Evolutionary conservation across 805 yeast genomes (phyloP).

Genomic region (Starmerella gropengiesseri): DNA sequence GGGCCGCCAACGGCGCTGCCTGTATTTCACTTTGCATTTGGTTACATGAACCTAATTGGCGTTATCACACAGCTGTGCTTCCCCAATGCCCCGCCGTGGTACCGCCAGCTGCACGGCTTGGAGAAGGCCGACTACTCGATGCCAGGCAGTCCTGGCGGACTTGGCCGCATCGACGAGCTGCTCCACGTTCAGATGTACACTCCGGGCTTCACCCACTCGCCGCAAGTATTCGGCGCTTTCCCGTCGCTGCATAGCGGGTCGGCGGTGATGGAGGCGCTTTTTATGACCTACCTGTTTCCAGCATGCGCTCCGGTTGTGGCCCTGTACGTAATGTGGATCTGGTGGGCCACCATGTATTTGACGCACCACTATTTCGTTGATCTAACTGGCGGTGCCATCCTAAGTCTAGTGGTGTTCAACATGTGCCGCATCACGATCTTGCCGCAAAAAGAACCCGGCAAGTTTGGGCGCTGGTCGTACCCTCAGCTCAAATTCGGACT

Average conservation of each 20-base stretch:
- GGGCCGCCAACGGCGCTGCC: constrained; percentile 84
- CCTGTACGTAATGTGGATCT: constrained; percentile 77
- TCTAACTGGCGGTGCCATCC: constrained; percentile 83
- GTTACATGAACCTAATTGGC: constrained; percentile 83
- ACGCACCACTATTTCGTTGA: constrained; percentile 95
- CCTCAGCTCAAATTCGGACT: constrained; percentile 30
- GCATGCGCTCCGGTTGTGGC: constrained; percentile 51
- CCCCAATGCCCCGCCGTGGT: constrained; percentile 99
- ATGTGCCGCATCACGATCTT: constrained; percentile 53
- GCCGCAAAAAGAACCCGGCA: constrained; percentile 40
- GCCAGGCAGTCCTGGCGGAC: constrained; percentile 93
- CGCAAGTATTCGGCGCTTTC: constrained; percentile 85
- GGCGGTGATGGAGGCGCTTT: constrained; percentile 86
- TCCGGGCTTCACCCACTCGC: constrained; percentile 68
- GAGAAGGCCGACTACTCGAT: constrained; percentile 83
- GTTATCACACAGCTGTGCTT: constrained; percentile 70
- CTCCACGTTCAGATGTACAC: constrained; percentile 77
- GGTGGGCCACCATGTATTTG: constrained; percentile 98
- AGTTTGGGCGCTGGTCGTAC: constrained; percentile 35
- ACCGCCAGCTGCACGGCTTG: constrained; percentile 69
- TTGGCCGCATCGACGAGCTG: constrained; percentile 71
- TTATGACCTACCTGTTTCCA: constrained; percentile 76
- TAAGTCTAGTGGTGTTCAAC: constrained; percentile 60
- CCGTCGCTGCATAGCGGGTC: constrained; percentile 87
- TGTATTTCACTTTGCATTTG: constrained; percentile 84